phyloP scores from a whole-genome alignment of 176 grass and related monocot species.

The Triticum urartu region DNA sequence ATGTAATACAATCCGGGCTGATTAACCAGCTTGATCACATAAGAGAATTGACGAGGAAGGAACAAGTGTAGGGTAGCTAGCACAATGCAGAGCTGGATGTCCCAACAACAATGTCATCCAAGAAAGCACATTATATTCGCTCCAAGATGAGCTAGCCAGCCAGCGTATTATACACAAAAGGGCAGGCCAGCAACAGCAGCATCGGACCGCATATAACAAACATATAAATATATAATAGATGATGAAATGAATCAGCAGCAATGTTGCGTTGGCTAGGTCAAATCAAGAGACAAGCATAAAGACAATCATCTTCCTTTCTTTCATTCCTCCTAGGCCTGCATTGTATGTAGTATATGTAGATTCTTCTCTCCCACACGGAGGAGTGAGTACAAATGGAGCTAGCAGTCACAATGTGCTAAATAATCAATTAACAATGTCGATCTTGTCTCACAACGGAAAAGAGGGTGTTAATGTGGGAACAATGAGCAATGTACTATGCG shows the following conservation, averaged over 20 bases:
- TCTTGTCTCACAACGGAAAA: too few relatives aligned
- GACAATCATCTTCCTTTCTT: conserved; percentile 40
- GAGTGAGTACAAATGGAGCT: conserved; percentile 14
- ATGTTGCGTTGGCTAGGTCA: neutral
- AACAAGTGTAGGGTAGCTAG: neutral
- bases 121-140: conserved; percentile 19
- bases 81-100: conserved; percentile 7
- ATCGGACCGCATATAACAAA: conserved; percentile 2
- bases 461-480: neutral
- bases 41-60: neutral
- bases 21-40: neutral
- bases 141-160: conserved; percentile 17
- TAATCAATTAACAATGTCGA: neutral
- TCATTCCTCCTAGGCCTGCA: conserved; percentile 7
- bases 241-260: neutral
- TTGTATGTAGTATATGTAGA: neutral
- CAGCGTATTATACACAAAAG: neutral
- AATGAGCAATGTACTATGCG: neutral
- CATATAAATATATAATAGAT: neutral
- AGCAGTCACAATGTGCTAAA: neutral
- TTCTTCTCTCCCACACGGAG: neutral
- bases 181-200: conserved; percentile 17
- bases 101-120: conserved; percentile 12
- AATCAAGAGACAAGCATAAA: conserved; percentile 26
- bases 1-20: neutral